Evolutionary conservation across 2,329 filamentous ascomycete genomes (phyloP), one percentile per base, ranked within the genome.

Genomic region (Clonostachys rosea): DNA sequence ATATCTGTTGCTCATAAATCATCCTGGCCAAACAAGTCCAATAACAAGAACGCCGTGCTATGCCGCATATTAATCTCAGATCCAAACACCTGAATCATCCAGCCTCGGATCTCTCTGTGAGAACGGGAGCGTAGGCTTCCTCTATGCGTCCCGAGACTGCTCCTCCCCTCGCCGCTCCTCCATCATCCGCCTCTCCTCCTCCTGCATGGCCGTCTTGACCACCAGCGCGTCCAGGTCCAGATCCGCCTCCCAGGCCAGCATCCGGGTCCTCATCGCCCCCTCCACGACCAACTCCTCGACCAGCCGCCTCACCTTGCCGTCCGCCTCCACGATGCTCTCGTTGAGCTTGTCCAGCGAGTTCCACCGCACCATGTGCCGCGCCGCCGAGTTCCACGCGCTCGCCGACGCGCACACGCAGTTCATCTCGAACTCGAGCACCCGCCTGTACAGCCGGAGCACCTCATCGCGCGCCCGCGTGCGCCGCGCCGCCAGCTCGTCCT

Each of bases 131-230:
- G 9, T 10, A 3, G 24, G 24, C 24, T 30, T 9, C 3, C 24
- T 30, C 24, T 30, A 30, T 10, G 24, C 24, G 24, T 30, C 24
- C 9, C 3, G 3, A 10, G 24, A 9, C 24, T 30, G 24, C 9
- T 30, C 24, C 2, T 30, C 24, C 24, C 8, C 24, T 30, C 24
- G 24, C 24, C 24, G 24, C n/a, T 78, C 76, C 44, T 86, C 77
- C 46, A 84, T 76, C 6, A 67, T 66, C 33, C 72, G 69, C 17
- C 70, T 64, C 42, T 79, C 75, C 48, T 78, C 74, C 65, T 70
- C 73, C 75, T 89, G 67, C 68, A 76, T 65, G 3, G 74, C 70
- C 8, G 52, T 54, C 14, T 62, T 58, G 24, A 30, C 24, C 8
- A 30, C 24, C 24, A 49, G 40, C 10, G 18, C 47, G 9, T 49